Percentiles rank a stretch among this genome's conserved stretches.
Evolutionary conservation across 139 green algal genomes (phyloP).

Genomic region (Eudorina sp.): DNA sequence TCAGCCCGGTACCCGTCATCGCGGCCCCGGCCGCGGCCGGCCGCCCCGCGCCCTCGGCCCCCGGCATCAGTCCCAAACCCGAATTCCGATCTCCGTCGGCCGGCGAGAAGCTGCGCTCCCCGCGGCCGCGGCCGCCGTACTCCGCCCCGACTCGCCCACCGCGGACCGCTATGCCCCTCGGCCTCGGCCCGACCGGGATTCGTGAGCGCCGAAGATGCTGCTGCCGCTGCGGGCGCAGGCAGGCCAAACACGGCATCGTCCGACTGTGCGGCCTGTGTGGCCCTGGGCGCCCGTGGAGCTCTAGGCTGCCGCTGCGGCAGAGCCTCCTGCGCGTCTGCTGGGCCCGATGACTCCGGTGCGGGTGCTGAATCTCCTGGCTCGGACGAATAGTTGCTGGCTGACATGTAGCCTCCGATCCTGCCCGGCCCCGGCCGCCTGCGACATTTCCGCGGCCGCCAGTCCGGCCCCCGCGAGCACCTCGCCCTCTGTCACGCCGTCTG

Average conservation of each 20-base stretch:
- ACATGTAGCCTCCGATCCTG: background rate
- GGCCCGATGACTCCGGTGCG: too few relatives aligned
- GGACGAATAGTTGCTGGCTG: background rate
- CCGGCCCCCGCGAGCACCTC: background rate
- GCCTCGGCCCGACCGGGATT: background rate
- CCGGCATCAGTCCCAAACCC: background rate
- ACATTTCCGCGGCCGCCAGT: background rate
- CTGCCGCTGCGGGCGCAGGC: too few relatives aligned
- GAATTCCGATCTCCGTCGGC: background rate
- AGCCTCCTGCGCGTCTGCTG: background rate
- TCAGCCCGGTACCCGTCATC: background rate
- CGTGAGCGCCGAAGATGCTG: background rate
- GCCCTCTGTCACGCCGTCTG: background rate
- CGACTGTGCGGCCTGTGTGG: background rate
- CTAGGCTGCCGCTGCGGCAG: conserved; percentile 25
- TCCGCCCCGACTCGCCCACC: background rate
- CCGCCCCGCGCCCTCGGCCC: background rate
- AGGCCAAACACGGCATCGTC: too few relatives aligned
- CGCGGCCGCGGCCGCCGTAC: background rate
- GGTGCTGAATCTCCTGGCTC: background rate
- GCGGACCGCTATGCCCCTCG: background rate
- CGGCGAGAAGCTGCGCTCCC: background rate
- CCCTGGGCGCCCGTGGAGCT: background rate
- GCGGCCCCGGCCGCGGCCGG: background rate
- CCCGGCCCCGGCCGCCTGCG: background rate